phyloP scores from a whole-genome alignment of 2,329 filamentous ascomycete species.

The Fusarium euwallaceae region DNA sequence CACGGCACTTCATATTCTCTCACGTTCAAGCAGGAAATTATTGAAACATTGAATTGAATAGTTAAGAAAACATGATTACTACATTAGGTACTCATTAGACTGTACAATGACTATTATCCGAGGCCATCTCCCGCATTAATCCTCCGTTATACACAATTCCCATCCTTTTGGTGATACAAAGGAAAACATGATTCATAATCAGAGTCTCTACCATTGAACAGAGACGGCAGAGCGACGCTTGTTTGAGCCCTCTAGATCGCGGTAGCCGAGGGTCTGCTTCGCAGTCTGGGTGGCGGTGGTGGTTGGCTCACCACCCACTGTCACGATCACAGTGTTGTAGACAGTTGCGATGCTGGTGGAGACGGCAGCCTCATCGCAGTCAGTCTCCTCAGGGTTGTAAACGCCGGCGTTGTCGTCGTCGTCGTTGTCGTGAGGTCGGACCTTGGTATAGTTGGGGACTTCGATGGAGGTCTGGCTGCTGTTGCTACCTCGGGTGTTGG shows the following conservation, averaged over 20 bases:
- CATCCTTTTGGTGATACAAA: slow-evolving; percentile 10
- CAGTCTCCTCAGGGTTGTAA: slow-evolving; percentile 26
- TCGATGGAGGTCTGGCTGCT: slow-evolving; percentile 13
- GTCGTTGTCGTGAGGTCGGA: slow-evolving; percentile 27
- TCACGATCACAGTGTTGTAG: slow-evolving; percentile 55
- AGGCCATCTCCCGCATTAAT: slow-evolving; percentile 8
- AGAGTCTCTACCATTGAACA: slow-evolving; percentile 26
- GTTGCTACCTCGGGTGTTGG: slow-evolving; percentile 21
- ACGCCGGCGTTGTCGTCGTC: slow-evolving; percentile 24
- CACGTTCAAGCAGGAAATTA: too few species aligned
- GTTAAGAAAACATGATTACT: slow-evolving; percentile 23
- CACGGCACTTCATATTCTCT: too few species aligned
- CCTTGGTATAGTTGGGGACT: slow-evolving; percentile 34
- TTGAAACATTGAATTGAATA: background rate
- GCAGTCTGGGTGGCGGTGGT: slow-evolving; percentile 17
- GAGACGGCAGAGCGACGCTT: slow-evolving; percentile 31
- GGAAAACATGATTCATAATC: background rate
- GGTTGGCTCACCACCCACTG: slow-evolving; percentile 37
- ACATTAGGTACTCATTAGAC: slow-evolving; percentile 26
- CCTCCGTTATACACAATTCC: background rate
- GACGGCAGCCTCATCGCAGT: slow-evolving; percentile 41
- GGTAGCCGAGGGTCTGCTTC: slow-evolving; percentile 6
- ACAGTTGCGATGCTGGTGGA: slow-evolving; percentile 51
- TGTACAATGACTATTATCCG: slow-evolving; percentile 11
- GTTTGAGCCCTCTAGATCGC: slow-evolving; percentile 7